Evolutionary conservation across 164 flowering plant genomes (phyloP), one percentile per base, ranked within the genome.

Genomic region (Vitis riparia): DNA sequence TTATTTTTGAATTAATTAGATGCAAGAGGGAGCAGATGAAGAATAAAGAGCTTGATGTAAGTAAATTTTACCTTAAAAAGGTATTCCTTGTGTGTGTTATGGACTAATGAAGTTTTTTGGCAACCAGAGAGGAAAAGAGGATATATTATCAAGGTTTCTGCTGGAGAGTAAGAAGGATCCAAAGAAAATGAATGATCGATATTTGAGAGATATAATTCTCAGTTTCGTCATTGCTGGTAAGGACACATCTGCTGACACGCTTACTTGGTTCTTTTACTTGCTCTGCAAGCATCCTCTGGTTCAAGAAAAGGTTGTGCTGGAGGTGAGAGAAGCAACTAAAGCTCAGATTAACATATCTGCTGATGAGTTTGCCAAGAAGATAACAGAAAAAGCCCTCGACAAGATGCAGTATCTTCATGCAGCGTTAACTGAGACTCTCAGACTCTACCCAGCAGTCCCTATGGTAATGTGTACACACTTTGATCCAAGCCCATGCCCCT

Each of bases 181-280:
- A 10, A 63, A 68, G 57, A 79, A 69, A 17, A 76, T 75, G 80
- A 78, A 63, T 8, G 82, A 85, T 69, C 64, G 68, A 51, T 84
- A 86, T 58, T 59, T 85, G 72, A 82, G 85, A 64, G 88, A 88
- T 51, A 83, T 86, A 73, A 83, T 71, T 17, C 71, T 86, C 51
- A 84, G 70, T 69, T 84, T 87, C 72, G 66, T 88, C 23, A 70
- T 83, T 1, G 88, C 90, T 3, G 92, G 92, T 8, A 86, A 80
- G 69, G 88, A 88, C 76, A 71, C 84, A 32, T 65, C 85, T 17
- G 85, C 87, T 0, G 74, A 55, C 51, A 78, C 85, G 0, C 86
- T 88, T 15, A 59, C 90, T 13, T 85, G 92, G 83, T 86, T 88
- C 71, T 71, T 86, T 65, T 85, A 85, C 76, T 61, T 84, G 83